phyloP scores from a whole-genome alignment of 176 grass and related monocot species.

The Triticum urartu region DNA sequence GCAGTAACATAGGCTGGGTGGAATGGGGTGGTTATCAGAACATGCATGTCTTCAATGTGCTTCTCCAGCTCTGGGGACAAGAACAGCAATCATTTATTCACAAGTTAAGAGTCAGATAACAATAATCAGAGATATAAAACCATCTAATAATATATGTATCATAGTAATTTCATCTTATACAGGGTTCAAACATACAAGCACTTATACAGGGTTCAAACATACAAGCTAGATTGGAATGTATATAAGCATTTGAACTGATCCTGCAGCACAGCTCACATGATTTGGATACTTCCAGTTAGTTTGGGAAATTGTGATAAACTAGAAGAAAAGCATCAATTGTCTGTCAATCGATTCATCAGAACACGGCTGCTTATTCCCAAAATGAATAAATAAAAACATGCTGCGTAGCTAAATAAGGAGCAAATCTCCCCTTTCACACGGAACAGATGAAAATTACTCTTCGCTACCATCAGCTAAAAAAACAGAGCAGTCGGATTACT shows the following conservation, averaged over 20 bases:
- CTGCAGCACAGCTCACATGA: background rate
- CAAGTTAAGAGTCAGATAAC: background rate
- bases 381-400: background rate
- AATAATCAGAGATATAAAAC: background rate
- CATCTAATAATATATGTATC: background rate
- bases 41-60: constrained; percentile 84
- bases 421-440: background rate
- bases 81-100: background rate
- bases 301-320: background rate
- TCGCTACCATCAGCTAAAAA: background rate
- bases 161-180: background rate
- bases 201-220: too few relatives aligned
- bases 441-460: background rate
- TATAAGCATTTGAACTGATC: background rate
- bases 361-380: background rate
- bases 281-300: background rate
- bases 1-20: constrained; percentile 91
- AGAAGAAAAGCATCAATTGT: background rate
- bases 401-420: background rate
- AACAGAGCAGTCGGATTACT: background rate
- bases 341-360: background rate
- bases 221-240: background rate
- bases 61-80: constrained; percentile 79
- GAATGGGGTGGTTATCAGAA: constrained; percentile 93
- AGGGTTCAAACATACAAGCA: background rate